Evolutionary conservation across 2,329 filamentous ascomycete genomes (phyloP).

Genomic region (Xylariaceae sp.): DNA sequence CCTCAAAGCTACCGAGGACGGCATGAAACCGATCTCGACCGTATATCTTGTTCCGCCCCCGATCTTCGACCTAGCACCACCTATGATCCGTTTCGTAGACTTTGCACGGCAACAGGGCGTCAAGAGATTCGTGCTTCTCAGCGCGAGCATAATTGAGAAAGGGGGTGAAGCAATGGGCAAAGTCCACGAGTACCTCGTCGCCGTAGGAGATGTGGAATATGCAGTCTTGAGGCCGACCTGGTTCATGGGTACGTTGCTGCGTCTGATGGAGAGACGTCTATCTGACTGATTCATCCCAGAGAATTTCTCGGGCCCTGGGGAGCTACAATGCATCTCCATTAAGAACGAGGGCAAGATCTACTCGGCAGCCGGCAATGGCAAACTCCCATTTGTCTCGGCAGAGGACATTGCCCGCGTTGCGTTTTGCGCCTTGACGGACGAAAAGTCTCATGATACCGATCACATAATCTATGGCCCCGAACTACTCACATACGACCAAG

Average conservation of each 20-base stretch:
- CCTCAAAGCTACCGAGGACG: slow-evolving; percentile 20
- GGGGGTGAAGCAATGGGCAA: slow-evolving; percentile 23
- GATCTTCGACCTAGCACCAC: slow-evolving; percentile 10
- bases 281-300: slow-evolving; percentile 8
- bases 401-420: slow-evolving; percentile 21
- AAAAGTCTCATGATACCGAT: slow-evolving; percentile 21
- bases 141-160: slow-evolving; percentile 15
- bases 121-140: slow-evolving; percentile 20
- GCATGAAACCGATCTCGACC: not conserved
- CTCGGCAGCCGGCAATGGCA: slow-evolving; percentile 19
- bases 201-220: slow-evolving; percentile 19
- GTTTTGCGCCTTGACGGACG: slow-evolving; percentile 21
- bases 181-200: slow-evolving; percentile 21
- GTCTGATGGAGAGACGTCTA: slow-evolving; percentile 3
- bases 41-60: not conserved
- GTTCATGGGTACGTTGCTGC: slow-evolving; percentile 21
- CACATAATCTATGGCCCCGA: slow-evolving; percentile 19
- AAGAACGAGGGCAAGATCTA: slow-evolving; percentile 20
- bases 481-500: slow-evolving; percentile 22
- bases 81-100: slow-evolving; percentile 23
- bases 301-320: slow-evolving; percentile 16
- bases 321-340: slow-evolving; percentile 11
- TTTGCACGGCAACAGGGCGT: slow-evolving; percentile 19
- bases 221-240: slow-evolving; percentile 23
- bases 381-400: slow-evolving; percentile 23